These are phyloP conservation scores for Colletotrichum eremochloae DNA, from an alignment of 2,329 filamentous ascomycete species.

Conservation along the genomic window DNA sequence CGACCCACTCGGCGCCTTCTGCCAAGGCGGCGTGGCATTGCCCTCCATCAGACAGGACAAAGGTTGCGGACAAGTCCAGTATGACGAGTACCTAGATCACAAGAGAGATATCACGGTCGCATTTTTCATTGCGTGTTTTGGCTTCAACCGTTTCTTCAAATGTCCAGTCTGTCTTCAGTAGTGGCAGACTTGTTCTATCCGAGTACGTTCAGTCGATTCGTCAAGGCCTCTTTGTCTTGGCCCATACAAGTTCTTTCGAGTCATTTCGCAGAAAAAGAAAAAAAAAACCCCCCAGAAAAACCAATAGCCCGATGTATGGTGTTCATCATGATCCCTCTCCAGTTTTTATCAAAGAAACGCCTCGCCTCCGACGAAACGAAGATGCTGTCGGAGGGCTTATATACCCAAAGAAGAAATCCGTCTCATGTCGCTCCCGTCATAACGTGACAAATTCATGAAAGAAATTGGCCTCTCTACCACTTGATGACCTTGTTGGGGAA, in stretches of 20 bases:
- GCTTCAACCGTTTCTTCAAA: constrained; percentile 7
- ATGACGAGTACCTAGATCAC: too few relatives aligned
- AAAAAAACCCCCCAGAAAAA: neutral
- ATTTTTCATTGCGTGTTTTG: too few relatives aligned
- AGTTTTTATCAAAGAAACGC: constrained; percentile 17
- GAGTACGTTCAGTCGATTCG: neutral
- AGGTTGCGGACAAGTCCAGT: neutral
- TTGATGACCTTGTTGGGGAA: constrained; percentile 56
- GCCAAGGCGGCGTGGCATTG: too few relatives aligned
- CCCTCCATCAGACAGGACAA: too few relatives aligned
- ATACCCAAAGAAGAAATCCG: constrained; percentile 12
- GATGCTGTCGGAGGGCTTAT: constrained; percentile 6
- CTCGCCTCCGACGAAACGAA: constrained; percentile 17
- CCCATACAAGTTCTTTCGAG: constrained; percentile 3
- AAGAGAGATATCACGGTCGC: too few relatives aligned
- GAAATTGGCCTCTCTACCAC: constrained; percentile 48
- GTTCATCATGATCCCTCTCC: constrained; percentile 15
- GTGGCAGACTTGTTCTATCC: neutral
- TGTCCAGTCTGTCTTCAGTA: constrained; percentile 4
- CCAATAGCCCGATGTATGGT: constrained; percentile 20
- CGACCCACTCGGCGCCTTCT: neutral
- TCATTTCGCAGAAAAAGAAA: constrained; percentile 16
- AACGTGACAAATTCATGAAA: constrained; percentile 18
- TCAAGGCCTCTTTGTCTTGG: constrained; percentile 11
- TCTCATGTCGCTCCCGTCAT: constrained; percentile 32